A percentile compares a stretch with the other conserved stretches of the same genome.
Evolutionary conservation across 2,329 filamentous ascomycete genomes (phyloP).

Genomic region (Xylariaceae sp.): DNA sequence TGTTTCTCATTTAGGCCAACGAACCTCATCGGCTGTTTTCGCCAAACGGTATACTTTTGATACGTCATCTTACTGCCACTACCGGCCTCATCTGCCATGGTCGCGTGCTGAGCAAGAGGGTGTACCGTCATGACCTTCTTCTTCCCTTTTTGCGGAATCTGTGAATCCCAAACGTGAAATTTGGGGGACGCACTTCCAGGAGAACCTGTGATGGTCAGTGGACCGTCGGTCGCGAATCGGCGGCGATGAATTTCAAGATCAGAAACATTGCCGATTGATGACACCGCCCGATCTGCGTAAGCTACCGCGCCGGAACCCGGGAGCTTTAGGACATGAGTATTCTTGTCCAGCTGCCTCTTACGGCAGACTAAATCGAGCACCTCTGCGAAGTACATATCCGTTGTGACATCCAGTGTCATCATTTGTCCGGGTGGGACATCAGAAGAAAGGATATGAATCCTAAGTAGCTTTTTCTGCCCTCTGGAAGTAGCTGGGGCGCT

Average conservation of each 20-base stretch:
- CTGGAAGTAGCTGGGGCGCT: slow-evolving; percentile 42
- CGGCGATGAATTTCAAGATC: slow-evolving; percentile 71
- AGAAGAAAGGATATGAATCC: slow-evolving; percentile 64
- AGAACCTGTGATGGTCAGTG: slow-evolving; percentile 61
- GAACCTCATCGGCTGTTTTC: slow-evolving; percentile 77
- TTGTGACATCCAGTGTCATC: slow-evolving; percentile 69
- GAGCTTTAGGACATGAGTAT: slow-evolving; percentile 71
- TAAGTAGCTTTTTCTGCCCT: slow-evolving; percentile 64
- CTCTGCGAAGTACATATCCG: slow-evolving; percentile 77
- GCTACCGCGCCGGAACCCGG: slow-evolving; percentile 69
- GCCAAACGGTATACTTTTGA: slow-evolving; percentile 73
- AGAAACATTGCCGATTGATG: slow-evolving; percentile 67
- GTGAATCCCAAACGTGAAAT: slow-evolving; percentile 47
- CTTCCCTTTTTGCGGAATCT: slow-evolving; percentile 44
- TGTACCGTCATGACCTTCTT: slow-evolving; percentile 54
- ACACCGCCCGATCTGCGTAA: slow-evolving; percentile 70
- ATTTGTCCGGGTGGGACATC: slow-evolving; percentile 68
- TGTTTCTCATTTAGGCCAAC: slow-evolving; percentile 70
- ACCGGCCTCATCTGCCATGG: slow-evolving; percentile 54
- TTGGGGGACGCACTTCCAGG: slow-evolving; percentile 67
- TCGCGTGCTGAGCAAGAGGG: slow-evolving; percentile 59
- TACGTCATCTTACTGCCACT: slow-evolving; percentile 48
- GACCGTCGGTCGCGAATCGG: slow-evolving; percentile 69
- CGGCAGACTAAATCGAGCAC: slow-evolving; percentile 73
- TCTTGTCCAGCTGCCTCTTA: slow-evolving; percentile 73